Conservation (phyloP, 495 filamentous ascomycete species). For the Podospora anserina region DNA sequence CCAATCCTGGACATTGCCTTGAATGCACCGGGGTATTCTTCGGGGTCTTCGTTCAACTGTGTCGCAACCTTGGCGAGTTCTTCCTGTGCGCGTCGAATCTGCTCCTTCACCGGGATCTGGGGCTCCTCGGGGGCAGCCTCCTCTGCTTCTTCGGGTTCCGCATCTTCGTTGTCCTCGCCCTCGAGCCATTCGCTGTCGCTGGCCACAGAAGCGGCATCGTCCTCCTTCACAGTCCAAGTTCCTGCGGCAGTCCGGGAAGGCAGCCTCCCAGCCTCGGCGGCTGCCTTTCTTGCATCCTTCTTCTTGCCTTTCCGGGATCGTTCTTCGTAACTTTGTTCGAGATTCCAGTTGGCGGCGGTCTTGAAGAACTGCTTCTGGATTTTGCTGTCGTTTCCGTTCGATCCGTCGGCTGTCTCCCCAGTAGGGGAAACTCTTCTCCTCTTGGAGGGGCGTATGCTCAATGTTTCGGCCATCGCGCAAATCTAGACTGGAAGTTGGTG, state of each 20-base stretch:
- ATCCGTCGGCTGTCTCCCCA: slow-evolving; percentile 30
- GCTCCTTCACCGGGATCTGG: slow-evolving; percentile 66
- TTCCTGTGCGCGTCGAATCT: slow-evolving; percentile 85
- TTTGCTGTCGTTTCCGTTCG: slow-evolving; percentile 28
- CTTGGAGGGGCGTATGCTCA: slow-evolving; percentile 45
- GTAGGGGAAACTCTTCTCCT: slow-evolving; percentile 45
- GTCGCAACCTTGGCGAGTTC: slow-evolving; percentile 81
- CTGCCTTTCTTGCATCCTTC: slow-evolving; percentile 62
- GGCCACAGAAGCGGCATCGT: slow-evolving; percentile 44
- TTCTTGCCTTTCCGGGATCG: slow-evolving; percentile 68
- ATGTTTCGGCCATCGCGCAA: slow-evolving; percentile 16
- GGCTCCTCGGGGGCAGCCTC: slow-evolving; percentile 50
- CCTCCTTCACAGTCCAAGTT: slow-evolving; percentile 56
- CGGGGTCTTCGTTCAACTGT: slow-evolving; percentile 85
- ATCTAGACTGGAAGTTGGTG: not conserved
- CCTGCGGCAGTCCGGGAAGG: slow-evolving; percentile 80
- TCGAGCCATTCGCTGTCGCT: slow-evolving; percentile 57
- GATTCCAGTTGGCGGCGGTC: slow-evolving; percentile 64
- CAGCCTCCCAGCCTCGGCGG: slow-evolving; percentile 46
- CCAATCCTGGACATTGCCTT: slow-evolving; percentile 73
- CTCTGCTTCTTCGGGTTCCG: slow-evolving; percentile 35
- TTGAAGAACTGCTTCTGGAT: slow-evolving; percentile 46
- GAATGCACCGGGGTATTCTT: slow-evolving; percentile 79
- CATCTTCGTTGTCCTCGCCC: slow-evolving; percentile 42
- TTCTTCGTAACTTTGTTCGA: slow-evolving; percentile 88